These are phyloP conservation scores for Metarhizium robertsii DNA, from an alignment of 2,329 filamentous ascomycete genomes.

Conservation along the genomic window DNA sequence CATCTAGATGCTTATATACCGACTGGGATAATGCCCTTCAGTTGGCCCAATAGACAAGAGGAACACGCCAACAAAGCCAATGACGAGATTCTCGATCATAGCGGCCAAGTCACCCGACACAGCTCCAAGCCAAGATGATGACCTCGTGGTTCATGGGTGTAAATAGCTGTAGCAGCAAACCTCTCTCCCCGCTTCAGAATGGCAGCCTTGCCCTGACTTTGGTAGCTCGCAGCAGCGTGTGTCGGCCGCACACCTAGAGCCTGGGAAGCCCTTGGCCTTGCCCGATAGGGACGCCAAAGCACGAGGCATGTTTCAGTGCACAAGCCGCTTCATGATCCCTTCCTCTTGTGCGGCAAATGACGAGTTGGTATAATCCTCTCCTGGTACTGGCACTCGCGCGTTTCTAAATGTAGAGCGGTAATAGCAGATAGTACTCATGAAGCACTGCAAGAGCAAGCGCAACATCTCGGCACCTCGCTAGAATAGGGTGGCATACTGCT, in stretches of 20 bases:
- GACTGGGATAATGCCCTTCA: background rate
- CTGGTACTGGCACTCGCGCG: background rate
- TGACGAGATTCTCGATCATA: background rate
- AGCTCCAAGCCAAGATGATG: background rate
- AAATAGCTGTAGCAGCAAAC: too few species aligned
- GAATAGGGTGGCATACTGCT: too few species aligned
- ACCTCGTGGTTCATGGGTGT: background rate
- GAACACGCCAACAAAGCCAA: background rate
- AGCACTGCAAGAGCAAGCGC: background rate
- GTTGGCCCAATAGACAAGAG: background rate
- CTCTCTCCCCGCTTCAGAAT: background rate
- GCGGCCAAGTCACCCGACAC: background rate
- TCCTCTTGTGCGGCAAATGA: background rate
- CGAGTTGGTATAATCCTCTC: background rate
- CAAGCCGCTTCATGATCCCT: background rate
- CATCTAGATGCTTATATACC: background rate
- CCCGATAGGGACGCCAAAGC: too few species aligned
- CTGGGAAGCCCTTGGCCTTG: too few species aligned
- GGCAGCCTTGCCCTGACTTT: background rate
- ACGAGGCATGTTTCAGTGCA: background rate
- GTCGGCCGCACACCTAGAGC: too few species aligned
- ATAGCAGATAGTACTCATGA: background rate
- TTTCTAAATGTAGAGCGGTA: too few species aligned
- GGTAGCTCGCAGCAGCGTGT: background rate
- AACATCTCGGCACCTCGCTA: too few species aligned